Conservation (phyloP, 306 rosid species). For the Senna tora region DNA sequence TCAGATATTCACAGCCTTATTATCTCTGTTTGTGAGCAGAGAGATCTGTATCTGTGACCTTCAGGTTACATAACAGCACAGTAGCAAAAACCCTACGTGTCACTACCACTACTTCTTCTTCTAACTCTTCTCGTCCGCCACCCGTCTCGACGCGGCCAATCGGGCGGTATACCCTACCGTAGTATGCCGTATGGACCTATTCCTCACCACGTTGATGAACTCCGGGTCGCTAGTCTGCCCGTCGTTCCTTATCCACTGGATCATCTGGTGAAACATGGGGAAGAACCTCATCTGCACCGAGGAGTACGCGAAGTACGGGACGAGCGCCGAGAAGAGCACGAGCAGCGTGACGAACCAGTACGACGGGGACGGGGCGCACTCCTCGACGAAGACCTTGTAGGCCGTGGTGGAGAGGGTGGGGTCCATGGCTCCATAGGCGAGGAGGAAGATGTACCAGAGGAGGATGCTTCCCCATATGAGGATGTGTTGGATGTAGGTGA, state of each 20-base stretch:
- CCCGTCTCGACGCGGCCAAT: slow-evolving; percentile 53
- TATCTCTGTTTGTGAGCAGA: too few relatives aligned
- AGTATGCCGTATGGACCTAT: slow-evolving; percentile 62
- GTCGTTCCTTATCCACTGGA: slow-evolving; percentile 72
- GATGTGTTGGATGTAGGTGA: slow-evolving; percentile 81
- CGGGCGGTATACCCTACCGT: slow-evolving; percentile 92
- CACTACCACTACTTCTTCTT: too few relatives aligned
- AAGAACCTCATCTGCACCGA: slow-evolving; percentile 77
- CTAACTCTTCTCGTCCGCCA: too few relatives aligned
- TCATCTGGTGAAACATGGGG: slow-evolving; percentile 88
- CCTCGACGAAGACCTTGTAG: slow-evolving; percentile 77
- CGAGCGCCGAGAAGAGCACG: slow-evolving; percentile 58
- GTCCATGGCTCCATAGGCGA: slow-evolving; percentile 77
- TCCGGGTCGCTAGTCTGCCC: slow-evolving; percentile 67
- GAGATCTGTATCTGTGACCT: too few relatives aligned
- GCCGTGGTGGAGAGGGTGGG: slow-evolving; percentile 79
- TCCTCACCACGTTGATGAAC: slow-evolving; percentile 68
- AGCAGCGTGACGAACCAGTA: slow-evolving; percentile 79
- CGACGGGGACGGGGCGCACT: slow-evolving; percentile 79
- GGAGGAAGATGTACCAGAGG: slow-evolving; percentile 77
- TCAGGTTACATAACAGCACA: too few relatives aligned
- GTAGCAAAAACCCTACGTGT: too few relatives aligned
- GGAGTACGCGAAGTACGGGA: slow-evolving; percentile 68
- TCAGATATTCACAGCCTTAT: too few relatives aligned
- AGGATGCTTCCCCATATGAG: slow-evolving; percentile 87